Evolutionary conservation across 129 eudicot genomes (phyloP).

Genomic region (Artemisia tridentata): DNA sequence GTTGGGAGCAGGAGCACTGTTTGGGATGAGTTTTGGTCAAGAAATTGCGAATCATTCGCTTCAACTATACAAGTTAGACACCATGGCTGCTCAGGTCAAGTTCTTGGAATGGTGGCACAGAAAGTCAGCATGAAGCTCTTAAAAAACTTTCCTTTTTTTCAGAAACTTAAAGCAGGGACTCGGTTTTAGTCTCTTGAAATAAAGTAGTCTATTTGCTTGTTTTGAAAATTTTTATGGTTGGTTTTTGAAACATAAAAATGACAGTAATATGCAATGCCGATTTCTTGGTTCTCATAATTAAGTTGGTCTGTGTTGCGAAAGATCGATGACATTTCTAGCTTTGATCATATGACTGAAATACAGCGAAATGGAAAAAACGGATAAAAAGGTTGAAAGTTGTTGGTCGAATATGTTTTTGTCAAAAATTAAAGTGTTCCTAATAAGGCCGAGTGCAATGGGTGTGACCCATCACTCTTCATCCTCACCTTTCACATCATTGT

Average conservation of each 20-base stretch:
- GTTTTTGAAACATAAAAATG: not conserved
- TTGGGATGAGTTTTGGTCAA: conserved; percentile 73
- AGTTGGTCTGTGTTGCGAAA: not conserved
- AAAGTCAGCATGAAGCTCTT: conserved; percentile 37
- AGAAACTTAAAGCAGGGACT: conserved; percentile 12
- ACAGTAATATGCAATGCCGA: conserved; percentile 1
- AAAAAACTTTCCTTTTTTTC: not conserved
- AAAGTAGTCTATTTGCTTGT: conserved; percentile 25
- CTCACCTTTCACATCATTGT: too few relatives aligned
- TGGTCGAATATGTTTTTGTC: not conserved
- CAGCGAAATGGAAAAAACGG: not conserved
- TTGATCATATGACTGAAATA: not conserved
- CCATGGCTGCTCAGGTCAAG: conserved; percentile 70
- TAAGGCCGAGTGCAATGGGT: too few relatives aligned
- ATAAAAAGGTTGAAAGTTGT: not conserved
- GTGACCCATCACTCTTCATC: too few relatives aligned
- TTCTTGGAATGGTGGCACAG: conserved; percentile 86
- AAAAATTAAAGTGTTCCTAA: too few relatives aligned
- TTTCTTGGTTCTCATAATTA: not conserved
- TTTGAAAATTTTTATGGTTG: conserved; percentile 15
- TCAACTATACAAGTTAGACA: conserved; percentile 68
- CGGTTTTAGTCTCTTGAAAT: conserved; percentile 19
- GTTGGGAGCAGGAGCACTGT: conserved; percentile 72
- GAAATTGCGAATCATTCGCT: conserved; percentile 73
- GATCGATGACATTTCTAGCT: not conserved